Conservation (phyloP, 2,329 filamentous ascomycete genomes). For the Trichophyton mentagrophytes region DNA sequence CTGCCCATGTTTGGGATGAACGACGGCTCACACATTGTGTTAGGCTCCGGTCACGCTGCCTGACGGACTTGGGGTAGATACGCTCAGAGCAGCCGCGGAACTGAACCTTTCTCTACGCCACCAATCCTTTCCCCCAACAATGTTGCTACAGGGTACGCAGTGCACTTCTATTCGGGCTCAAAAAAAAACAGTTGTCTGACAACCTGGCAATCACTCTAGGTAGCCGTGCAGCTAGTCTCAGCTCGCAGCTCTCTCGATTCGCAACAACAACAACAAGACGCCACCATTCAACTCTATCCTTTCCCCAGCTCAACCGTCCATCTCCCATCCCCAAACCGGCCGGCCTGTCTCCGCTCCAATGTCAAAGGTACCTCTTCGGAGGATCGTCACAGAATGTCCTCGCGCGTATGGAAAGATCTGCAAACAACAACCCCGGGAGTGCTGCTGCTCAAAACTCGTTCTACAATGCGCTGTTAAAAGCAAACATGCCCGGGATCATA, state of each 20-base stretch:
- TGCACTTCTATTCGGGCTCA: neutral
- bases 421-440: conserved; percentile 82
- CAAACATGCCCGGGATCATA: conserved; percentile 87
- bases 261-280: conserved; percentile 16
- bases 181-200: conserved; percentile 16
- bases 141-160: conserved; percentile 1
- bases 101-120: conserved; percentile 6
- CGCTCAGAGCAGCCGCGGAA: conserved; percentile 7
- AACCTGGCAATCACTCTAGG: neutral
- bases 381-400: conserved; percentile 46
- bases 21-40: neutral
- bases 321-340: conserved; percentile 16
- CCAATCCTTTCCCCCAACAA: neutral
- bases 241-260: conserved; percentile 6
- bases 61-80: conserved; percentile 5
- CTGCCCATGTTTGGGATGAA: neutral
- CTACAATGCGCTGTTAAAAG: conserved; percentile 78
- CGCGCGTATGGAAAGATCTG: conserved; percentile 75
- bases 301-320: conserved; percentile 18
- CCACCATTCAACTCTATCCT: conserved; percentile 24
- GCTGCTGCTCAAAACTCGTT: conserved; percentile 84
- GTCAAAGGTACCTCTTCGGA: conserved; percentile 29
- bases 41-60: conserved; percentile 1
- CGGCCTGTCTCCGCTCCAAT: conserved; percentile 21
- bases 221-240: conserved; percentile 18